Evolutionary conservation across 176 grass and related monocot species (phyloP), one percentile per base, ranked within the genome.

Genomic region (Cenchrus americanus): DNA sequence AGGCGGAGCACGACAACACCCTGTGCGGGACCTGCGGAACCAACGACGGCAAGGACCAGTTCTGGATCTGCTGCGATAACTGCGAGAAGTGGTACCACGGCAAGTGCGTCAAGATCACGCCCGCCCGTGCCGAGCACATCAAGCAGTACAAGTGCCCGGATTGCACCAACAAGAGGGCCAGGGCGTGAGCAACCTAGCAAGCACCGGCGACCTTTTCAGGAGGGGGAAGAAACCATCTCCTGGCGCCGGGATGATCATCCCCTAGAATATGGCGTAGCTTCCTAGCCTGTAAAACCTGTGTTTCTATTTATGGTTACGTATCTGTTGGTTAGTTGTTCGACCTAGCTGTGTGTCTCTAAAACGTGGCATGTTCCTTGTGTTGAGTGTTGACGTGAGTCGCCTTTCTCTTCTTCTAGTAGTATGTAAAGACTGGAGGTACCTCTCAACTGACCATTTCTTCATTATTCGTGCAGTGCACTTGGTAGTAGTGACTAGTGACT

Each of bases 91-190:
- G 93, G 96, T 98, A 93, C 73, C 96, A 98, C 15, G 96, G 96
- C 0, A 92, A 91, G 76, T 98, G 96, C 21, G 96, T 98, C 26
- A 98, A 89, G 87, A 91, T 98, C 73, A 98, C 95, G 9, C 89
- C 95, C 0, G 96, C 96, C 18, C 88, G 91, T n/a, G 93, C 93
- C 1, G 96, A 98, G 91, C 96, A 98, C 30, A 98, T 98, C 82
- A 98, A 98, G 89, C 96, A 95, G 54, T 98, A 98, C 87, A 94
- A 93, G 46, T 98, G 96, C 91, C 93, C 96, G 1, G 93, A 93
- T 30, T 98, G 96, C 87, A 92, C 65, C 75, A 87, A 80, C 86
- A 95, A 93, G 79, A 98, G 93, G 87, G 69, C 87, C 70, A 89
- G 85, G 85, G 75, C 75, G n/a, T 92, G 83, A 92, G 81, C 54